These are phyloP conservation scores for Termitomyces titanicus DNA, from an alignment of 768 basidiomycete species.

Conservation along the genomic window DNA sequence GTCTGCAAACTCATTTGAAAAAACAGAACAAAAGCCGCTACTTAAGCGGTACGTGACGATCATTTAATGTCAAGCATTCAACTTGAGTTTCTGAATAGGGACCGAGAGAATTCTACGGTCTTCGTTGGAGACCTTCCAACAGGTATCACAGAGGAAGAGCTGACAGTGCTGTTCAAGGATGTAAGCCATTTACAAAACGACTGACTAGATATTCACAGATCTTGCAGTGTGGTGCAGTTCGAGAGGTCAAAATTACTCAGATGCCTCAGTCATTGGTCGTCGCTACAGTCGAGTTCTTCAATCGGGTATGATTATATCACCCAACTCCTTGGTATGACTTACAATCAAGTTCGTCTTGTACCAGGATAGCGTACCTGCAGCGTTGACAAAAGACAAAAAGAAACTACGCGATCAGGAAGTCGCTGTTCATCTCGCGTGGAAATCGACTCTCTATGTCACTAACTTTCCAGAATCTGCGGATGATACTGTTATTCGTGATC, in stretches of 20 bases:
- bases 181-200: conserved; percentile 37
- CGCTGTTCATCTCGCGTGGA: conserved; percentile 87
- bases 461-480: conserved; percentile 90
- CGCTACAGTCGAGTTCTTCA: conserved; percentile 86
- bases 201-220: background rate
- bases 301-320: conserved; percentile 40
- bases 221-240: conserved; percentile 76
- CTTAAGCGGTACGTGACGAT: conserved; percentile 53
- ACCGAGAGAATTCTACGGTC: conserved; percentile 93
- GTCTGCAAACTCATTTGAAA: background rate
- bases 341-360: conserved; percentile 2
- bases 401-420: conserved; percentile 73
- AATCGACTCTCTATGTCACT: conserved; percentile 91
- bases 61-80: background rate
- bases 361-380: conserved; percentile 80
- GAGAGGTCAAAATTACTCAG: conserved; percentile 78
- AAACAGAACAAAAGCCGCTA: conserved; percentile 41
- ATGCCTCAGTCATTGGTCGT: conserved; percentile 61
- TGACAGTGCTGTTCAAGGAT: conserved; percentile 80
- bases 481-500: conserved; percentile 66
- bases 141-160: conserved; percentile 56
- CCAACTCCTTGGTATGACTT: background rate
- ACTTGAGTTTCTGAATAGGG: conserved; percentile 41
- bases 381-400: conserved; percentile 94
- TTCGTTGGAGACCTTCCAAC: conserved; percentile 73